These are phyloP conservation scores for Amanita brunnescens DNA, from an alignment of 768 basidiomycete species.

Conservation along the genomic window DNA sequence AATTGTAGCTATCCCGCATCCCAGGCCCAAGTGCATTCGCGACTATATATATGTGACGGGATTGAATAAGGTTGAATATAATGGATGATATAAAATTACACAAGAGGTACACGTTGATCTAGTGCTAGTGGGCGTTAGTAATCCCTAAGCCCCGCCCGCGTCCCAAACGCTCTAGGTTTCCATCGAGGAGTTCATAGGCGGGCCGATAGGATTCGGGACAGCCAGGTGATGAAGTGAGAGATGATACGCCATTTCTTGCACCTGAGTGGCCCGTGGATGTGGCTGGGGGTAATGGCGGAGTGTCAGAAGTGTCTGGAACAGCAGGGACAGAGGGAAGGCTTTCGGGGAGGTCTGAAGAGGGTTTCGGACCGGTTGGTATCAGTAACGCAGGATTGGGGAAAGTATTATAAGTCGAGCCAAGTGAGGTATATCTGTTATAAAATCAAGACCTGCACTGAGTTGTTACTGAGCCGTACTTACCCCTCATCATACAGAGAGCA, in stretches of 20 bases:
- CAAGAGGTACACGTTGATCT: neutral
- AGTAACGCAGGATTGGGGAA: conserved; percentile 86
- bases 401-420: conserved; percentile 93
- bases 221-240: conserved; percentile 7
- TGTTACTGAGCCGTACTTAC: conserved; percentile 31
- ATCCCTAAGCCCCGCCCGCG: conserved; percentile 25
- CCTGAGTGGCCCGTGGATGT: neutral
- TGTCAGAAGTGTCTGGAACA: neutral
- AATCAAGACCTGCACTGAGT: neutral
- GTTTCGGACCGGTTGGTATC: conserved; percentile 17
- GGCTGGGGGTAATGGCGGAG: neutral
- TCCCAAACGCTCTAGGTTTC: conserved; percentile 63
- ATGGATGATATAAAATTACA: neutral
- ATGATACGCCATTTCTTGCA: neutral
- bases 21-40: neutral
- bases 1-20: neutral
- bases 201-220: conserved; percentile 44
- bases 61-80: neutral
- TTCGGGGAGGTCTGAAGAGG: conserved; percentile 17
- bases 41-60: neutral
- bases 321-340: conserved; percentile 11
- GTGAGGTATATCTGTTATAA: conserved; percentile 81
- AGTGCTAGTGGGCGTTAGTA: neutral
- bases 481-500: conserved; percentile 89
- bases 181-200: conserved; percentile 76